These are phyloP conservation scores for Acer campestre DNA, from an alignment of 345 rosid genomes.

Conservation along the genomic window DNA sequence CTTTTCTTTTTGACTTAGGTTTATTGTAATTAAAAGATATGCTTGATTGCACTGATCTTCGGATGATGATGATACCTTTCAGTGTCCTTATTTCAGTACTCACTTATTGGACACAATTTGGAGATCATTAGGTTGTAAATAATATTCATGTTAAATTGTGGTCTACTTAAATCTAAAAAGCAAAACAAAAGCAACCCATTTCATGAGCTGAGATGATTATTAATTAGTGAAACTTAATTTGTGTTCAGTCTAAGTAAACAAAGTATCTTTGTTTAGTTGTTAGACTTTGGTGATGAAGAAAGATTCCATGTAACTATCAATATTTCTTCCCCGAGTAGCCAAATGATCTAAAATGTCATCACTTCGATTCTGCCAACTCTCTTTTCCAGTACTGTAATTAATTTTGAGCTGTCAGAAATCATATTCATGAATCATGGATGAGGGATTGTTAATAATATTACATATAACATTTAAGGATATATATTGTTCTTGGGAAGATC, in stretches of 20 bases:
- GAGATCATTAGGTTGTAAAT: not conserved
- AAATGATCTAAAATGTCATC: conserved; percentile 25
- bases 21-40: not conserved
- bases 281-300: conserved; percentile 25
- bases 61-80: not conserved
- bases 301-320: conserved; percentile 42
- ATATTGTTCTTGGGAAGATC: conserved; percentile 6
- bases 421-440: conserved; percentile 23
- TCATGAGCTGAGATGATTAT: not conserved
- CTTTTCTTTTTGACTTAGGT: not conserved
- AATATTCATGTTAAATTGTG: no score
- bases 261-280: not conserved
- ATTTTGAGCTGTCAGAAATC: conserved; percentile 30
- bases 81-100: not conserved
- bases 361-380: conserved; percentile 26
- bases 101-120: not conserved
- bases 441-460: conserved; percentile 17
- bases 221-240: not conserved
- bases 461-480: conserved; percentile 29
- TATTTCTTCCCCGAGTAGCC: conserved; percentile 12
- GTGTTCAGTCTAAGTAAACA: not conserved
- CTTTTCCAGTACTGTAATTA: conserved; percentile 11
- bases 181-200: not conserved
- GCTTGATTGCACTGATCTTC: not conserved
- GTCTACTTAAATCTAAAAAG: not conserved